A percentile compares a stretch with the other conserved stretches of the same genome.
These are phyloP conservation scores for Cynara cardunculus DNA, from an alignment of 129 eudicot genomes.

Conservation along the genomic window DNA sequence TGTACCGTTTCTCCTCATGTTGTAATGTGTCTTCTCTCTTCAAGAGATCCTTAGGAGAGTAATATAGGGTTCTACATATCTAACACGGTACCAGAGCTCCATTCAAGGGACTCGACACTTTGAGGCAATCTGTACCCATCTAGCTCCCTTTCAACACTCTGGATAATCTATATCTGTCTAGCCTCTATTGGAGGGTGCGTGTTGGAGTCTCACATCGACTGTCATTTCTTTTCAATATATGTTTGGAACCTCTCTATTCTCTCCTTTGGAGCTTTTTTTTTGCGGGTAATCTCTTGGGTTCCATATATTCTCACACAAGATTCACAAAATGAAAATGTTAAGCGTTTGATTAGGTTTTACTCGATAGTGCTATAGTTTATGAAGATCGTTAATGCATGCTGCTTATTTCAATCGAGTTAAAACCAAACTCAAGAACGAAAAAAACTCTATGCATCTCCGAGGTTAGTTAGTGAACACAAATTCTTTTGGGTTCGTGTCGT, in stretches of 20 bases:
- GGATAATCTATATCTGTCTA: background rate
- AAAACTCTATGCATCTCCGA: conserved; percentile 27
- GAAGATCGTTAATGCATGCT: background rate
- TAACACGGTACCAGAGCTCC: background rate
- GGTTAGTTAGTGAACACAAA: conserved; percentile 28
- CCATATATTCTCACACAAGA: no score
- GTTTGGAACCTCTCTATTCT: no score
- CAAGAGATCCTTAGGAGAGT: background rate
- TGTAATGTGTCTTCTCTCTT: background rate
- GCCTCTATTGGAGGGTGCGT: background rate
- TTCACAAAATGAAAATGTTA: no score
- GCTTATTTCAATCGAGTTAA: conserved; percentile 27
- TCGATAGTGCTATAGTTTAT: background rate
- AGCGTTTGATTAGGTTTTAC: background rate
- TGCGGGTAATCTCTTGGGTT: no score
- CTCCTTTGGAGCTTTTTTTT: no score
- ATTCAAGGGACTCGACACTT: no score
- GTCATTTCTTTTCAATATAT: background rate
- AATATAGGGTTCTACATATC: background rate
- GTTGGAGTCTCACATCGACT: background rate
- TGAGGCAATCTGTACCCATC: background rate
- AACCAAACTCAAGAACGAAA: conserved; percentile 19
- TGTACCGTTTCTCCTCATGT: background rate
- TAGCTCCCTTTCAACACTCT: background rate
- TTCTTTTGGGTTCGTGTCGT: background rate